These are phyloP conservation scores for Entomortierella chlamydospora DNA, from an alignment of 192 early-diverging fungal species.

Conservation along the genomic window DNA sequence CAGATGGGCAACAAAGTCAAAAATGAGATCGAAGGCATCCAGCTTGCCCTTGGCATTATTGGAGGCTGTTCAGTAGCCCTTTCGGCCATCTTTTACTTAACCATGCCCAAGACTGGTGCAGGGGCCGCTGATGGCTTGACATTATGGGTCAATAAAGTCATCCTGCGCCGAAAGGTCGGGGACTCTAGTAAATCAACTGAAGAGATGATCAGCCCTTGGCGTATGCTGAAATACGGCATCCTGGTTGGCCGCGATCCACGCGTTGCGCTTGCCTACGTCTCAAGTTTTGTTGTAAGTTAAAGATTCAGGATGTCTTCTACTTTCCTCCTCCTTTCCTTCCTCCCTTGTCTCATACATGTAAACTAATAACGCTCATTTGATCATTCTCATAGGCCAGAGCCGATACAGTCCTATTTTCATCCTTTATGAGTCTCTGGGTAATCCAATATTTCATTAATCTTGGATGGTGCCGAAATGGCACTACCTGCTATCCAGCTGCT, in stretches of 20 bases:
- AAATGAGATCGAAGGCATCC: slow-evolving; percentile 33
- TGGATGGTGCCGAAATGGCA: slow-evolving; percentile 59
- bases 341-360: no score
- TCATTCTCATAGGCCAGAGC: slow-evolving; percentile 59
- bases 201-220: slow-evolving; percentile 12
- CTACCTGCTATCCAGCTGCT: slow-evolving; percentile 32
- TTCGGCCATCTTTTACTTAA: slow-evolving; percentile 45
- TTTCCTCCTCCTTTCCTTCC: no score
- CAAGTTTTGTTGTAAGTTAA: slow-evolving; percentile 68
- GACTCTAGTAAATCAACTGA: background rate
- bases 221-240: slow-evolving; percentile 65
- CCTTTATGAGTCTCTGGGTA: slow-evolving; percentile 75
- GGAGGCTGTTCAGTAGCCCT: slow-evolving; percentile 50
- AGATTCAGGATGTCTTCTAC: no score
- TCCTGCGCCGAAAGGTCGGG: background rate
- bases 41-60: slow-evolving; percentile 36
- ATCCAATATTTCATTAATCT: slow-evolving; percentile 67
- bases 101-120: slow-evolving; percentile 34
- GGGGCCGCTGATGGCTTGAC: slow-evolving; percentile 1
- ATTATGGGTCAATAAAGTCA: background rate
- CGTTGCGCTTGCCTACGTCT: slow-evolving; percentile 70
- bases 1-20: slow-evolving; percentile 14
- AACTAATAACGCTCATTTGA: background rate
- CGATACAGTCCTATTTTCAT: slow-evolving; percentile 77
- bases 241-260: slow-evolving; percentile 67